Conservation (phyloP, 345 rosid species). For the Sonneratia caseolaris region DNA sequence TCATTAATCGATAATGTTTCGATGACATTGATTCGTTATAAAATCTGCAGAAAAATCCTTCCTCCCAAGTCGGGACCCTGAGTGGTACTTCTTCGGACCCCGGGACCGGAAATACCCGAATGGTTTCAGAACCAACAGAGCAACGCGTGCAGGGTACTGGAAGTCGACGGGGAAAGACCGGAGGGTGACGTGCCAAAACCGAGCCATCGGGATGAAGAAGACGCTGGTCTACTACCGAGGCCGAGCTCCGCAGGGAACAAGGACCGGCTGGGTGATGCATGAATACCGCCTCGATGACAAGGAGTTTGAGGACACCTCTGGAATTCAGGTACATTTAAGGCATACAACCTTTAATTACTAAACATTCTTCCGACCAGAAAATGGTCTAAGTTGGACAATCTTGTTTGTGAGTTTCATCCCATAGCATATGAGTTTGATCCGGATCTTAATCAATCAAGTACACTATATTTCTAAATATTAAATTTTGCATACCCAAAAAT, state of each 20-base stretch:
- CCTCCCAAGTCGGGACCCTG: constrained; percentile 86
- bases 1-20: not conserved
- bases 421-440: no score
- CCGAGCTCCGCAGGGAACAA: constrained; percentile 84
- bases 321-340: constrained; percentile 53
- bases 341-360: not conserved
- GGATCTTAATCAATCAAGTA: no score
- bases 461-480: no score
- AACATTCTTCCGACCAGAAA: not conserved
- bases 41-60: constrained; percentile 58
- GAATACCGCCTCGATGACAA: constrained; percentile 90
- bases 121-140: constrained; percentile 87
- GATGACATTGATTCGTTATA: not conserved
- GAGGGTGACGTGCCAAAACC: constrained; percentile 51
- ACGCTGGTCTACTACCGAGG: constrained; percentile 88
- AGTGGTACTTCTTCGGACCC: constrained; percentile 95
- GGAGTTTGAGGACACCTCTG: constrained; percentile 60
- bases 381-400: no score
- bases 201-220: constrained; percentile 93
- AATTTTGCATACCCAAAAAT: no score
- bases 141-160: constrained; percentile 91
- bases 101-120: constrained; percentile 87
- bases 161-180: constrained; percentile 88
- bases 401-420: no score
- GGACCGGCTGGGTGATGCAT: constrained; percentile 98